These are phyloP conservation scores for Cantharellus anzutake DNA, from an alignment of 768 basidiomycete genomes.

Conservation along the genomic window DNA sequence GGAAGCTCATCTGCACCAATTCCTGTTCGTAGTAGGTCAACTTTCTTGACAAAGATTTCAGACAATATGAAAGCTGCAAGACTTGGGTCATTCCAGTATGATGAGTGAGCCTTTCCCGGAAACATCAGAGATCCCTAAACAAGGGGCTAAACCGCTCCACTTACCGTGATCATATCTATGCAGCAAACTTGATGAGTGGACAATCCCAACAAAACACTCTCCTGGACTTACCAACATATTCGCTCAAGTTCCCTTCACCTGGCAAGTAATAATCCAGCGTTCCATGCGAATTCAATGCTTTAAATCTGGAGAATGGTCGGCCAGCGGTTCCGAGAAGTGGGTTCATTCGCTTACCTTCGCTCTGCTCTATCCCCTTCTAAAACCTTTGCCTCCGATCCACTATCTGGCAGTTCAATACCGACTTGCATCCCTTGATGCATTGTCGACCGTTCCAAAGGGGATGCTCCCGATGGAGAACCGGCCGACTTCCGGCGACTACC, in stretches of 20 bases:
- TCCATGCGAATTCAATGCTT: conserved; percentile 26
- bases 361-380: conserved; percentile 12
- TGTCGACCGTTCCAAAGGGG: not conserved
- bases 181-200: not conserved
- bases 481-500: not conserved
- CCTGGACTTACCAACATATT: conserved; percentile 14
- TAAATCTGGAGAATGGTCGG: conserved; percentile 15
- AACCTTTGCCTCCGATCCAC: not conserved
- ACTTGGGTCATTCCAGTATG: conserved; percentile 23
- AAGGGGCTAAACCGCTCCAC: not conserved
- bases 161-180: conserved; percentile 11
- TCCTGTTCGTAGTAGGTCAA: conserved; percentile 20
- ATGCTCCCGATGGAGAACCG: too few species aligned
- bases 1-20: conserved; percentile 11
- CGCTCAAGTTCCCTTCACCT: conserved; percentile 20
- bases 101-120: conserved; percentile 19
- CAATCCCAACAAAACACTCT: not conserved
- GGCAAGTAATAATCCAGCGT: conserved; percentile 25
- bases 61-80: conserved; percentile 23
- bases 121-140: not conserved
- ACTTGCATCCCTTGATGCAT: not conserved
- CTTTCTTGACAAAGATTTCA: conserved; percentile 20
- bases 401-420: not conserved
- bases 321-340: not conserved
- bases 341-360: conserved; percentile 9